phyloP scores from a whole-genome alignment of 2,329 filamentous ascomycete species.

The Niveomyces coronatus region DNA sequence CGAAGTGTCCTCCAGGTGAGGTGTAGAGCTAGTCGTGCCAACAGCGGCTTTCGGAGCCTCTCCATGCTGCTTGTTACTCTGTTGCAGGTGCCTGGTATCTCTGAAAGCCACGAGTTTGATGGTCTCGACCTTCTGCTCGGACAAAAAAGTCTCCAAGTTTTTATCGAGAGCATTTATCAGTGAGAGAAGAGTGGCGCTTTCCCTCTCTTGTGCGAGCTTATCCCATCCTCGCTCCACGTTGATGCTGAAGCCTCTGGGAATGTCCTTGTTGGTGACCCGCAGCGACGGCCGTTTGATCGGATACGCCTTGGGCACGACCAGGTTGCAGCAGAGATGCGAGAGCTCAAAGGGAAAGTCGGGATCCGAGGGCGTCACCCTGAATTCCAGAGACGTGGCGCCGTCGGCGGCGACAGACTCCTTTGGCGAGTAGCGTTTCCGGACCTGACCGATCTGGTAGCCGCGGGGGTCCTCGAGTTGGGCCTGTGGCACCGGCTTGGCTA shows the following conservation, averaged over 20 bases:
- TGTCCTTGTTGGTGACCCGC: constrained; percentile 55
- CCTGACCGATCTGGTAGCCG: constrained; percentile 64
- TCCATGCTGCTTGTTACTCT: constrained; percentile 11
- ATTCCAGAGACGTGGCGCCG: constrained; percentile 47
- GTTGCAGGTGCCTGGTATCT: constrained; percentile 41
- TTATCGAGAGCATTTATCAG: constrained; percentile 62
- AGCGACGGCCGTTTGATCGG: constrained; percentile 49
- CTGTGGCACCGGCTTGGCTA: constrained; percentile 55
- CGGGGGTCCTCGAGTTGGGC: constrained; percentile 57
- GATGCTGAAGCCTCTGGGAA: constrained; percentile 61
- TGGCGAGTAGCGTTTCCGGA: constrained; percentile 54
- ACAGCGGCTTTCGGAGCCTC: constrained; percentile 1
- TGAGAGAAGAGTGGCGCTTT: constrained; percentile 49
- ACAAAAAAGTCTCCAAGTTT: constrained; percentile 59
- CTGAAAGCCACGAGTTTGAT: constrained; percentile 56
- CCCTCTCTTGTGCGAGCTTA: constrained; percentile 45
- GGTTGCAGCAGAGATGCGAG: constrained; percentile 53
- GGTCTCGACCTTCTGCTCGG: constrained; percentile 60
- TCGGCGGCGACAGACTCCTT: constrained; percentile 32
- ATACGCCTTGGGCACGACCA: constrained; percentile 55
- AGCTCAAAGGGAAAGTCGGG: constrained; percentile 78
- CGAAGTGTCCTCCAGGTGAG: too few relatives aligned
- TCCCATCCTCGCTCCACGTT: constrained; percentile 71
- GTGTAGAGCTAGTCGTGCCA: constrained; percentile 5
- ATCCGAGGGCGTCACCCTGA: constrained; percentile 63